Evolutionary conservation across 495 filamentous ascomycete genomes (phyloP).

Genomic region (Aspergillus heteromorphus): DNA sequence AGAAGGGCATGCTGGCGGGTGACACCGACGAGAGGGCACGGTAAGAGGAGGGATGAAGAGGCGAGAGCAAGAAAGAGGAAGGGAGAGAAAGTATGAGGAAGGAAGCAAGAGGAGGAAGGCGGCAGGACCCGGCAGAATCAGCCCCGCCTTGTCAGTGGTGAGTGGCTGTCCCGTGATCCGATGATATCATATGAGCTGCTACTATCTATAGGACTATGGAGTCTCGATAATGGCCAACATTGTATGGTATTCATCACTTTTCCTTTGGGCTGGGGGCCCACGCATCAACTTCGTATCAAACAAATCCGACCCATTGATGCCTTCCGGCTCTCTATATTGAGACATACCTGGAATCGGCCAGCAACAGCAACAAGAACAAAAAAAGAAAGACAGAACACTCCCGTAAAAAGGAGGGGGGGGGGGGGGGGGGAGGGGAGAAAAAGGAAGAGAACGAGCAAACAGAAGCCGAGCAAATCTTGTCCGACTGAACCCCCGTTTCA

Average conservation of each 20-base stretch:
- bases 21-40: too few species aligned
- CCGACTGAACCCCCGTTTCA: constrained; percentile 1
- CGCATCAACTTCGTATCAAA: background rate
- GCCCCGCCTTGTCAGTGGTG: background rate
- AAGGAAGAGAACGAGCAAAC: constrained; percentile 4
- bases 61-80: too few species aligned
- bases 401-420: background rate
- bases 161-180: too few species aligned
- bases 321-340: background rate
- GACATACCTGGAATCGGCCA: background rate
- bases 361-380: too few species aligned
- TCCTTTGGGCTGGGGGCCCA: background rate
- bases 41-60: too few species aligned
- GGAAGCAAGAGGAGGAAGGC: background rate
- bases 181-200: too few species aligned
- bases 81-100: background rate
- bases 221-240: too few species aligned
- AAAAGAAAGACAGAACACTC: background rate
- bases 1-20: background rate
- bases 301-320: background rate
- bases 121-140: background rate
- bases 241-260: background rate
- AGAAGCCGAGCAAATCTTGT: constrained; percentile 18
- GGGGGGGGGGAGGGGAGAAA: too few species aligned
- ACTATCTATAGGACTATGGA: too few species aligned